A percentile compares a stretch with the other conserved stretches of the same genome.
phyloP scores from a whole-genome alignment of 495 filamentous ascomycete species.

The Penicillium argentinense region DNA sequence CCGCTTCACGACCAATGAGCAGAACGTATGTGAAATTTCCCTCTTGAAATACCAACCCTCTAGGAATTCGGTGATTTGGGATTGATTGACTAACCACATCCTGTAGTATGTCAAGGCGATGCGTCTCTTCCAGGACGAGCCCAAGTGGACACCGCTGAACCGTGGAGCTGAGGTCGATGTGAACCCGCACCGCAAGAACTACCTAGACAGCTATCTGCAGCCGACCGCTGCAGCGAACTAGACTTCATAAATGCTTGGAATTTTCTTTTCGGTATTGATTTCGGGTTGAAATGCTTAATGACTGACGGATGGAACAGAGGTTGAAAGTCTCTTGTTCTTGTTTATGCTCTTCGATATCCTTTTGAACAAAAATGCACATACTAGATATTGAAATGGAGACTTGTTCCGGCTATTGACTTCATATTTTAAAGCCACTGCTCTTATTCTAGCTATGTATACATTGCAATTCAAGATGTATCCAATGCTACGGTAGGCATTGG shows the following conservation, averaged over 20 bases:
- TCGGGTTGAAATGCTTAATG: slow-evolving; percentile 20
- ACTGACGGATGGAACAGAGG: slow-evolving; percentile 6
- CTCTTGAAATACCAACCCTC: too few relatives aligned
- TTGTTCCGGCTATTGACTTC: too few relatives aligned
- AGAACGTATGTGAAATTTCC: slow-evolving; percentile 68
- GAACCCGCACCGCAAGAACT: slow-evolving; percentile 76
- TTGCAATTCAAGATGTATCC: not conserved
- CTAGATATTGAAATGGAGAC: too few relatives aligned
- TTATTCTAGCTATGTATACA: too few relatives aligned
- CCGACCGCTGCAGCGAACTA: slow-evolving; percentile 31
- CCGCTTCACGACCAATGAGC: slow-evolving; percentile 89
- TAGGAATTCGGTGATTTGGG: too few relatives aligned
- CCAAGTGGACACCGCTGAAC: slow-evolving; percentile 96
- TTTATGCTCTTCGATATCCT: too few relatives aligned
- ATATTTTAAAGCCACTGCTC: too few relatives aligned
- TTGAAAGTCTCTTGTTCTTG: too few relatives aligned
- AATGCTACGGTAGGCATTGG: not conserved
- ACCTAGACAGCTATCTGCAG: slow-evolving; percentile 50
- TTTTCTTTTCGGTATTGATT: too few relatives aligned
- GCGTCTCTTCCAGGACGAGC: slow-evolving; percentile 97
- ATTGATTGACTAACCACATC: slow-evolving; percentile 15
- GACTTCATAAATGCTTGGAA: too few relatives aligned
- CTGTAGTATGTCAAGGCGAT: slow-evolving; percentile 89
- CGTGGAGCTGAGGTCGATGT: slow-evolving; percentile 72
- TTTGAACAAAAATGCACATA: too few relatives aligned